Evolutionary conservation across 495 filamentous ascomycete species (phyloP).

Genomic region (Penicillium fimorum): DNA sequence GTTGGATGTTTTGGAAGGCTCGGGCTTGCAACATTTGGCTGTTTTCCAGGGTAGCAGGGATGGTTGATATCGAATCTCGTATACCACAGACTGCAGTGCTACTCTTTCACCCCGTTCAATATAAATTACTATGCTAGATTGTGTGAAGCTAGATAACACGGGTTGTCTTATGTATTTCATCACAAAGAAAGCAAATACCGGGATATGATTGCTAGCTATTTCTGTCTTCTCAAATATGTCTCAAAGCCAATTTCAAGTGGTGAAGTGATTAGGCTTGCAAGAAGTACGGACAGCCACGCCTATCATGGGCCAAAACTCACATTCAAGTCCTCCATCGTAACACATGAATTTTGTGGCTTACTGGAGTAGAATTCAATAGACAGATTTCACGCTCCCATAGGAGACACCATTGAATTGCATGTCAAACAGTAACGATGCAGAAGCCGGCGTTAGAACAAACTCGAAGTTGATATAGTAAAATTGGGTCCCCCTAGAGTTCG

Average conservation of each 20-base stretch:
- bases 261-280: background rate
- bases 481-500: constrained; percentile 20
- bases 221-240: background rate
- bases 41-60: background rate
- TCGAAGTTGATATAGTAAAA: constrained; percentile 21
- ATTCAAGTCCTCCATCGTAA: background rate
- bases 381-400: constrained; percentile 20
- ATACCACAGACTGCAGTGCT: background rate
- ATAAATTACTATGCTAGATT: background rate
- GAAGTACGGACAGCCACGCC: background rate
- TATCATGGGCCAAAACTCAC: background rate
- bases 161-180: background rate
- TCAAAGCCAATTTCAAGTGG: background rate
- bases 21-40: constrained; percentile 15
- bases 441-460: constrained; percentile 26
- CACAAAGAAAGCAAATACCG: background rate
- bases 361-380: constrained; percentile 12
- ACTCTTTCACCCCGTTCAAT: too few relatives aligned
- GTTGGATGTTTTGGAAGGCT: constrained; percentile 33
- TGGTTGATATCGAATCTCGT: background rate
- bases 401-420: constrained; percentile 29
- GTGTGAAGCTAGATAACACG: background rate
- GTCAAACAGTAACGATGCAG: constrained; percentile 28
- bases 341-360: background rate
- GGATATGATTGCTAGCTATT: background rate